Conservation (phyloP, 768 basidiomycete genomes). For the Arthromyces matolae region DNA sequence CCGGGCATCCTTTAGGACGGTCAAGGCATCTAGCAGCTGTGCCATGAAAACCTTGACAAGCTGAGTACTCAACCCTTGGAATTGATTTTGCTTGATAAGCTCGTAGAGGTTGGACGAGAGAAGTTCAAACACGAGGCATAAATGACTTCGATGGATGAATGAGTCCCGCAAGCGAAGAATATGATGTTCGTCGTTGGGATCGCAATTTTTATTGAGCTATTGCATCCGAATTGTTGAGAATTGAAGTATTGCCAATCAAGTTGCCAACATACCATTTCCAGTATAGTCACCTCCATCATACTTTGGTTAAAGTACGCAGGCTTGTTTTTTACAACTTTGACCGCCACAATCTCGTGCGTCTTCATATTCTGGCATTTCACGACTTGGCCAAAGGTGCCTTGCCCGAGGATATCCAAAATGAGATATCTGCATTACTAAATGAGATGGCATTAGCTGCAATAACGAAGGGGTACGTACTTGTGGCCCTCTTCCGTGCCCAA, state of each 20-base stretch:
- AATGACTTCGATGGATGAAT: constrained; percentile 93
- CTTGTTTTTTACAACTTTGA: constrained; percentile 99
- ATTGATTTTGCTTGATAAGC: constrained; percentile 99
- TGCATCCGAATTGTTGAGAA: constrained; percentile 28
- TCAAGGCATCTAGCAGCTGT: constrained; percentile 88
- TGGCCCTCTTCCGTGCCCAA: constrained; percentile 91
- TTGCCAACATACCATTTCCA: constrained; percentile 76
- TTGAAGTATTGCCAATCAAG: neutral
- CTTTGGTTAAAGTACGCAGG: constrained; percentile 99
- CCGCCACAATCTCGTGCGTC: constrained; percentile 97
- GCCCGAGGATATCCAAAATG: constrained; percentile 96
- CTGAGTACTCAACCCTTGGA: constrained; percentile 93
- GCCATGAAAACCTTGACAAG: constrained; percentile 98
- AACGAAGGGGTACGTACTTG: constrained; percentile 56
- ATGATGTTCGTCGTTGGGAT: constrained; percentile 94
- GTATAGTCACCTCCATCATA: constrained; percentile 99
- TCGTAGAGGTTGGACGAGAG: constrained; percentile 98
- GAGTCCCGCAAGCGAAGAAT: constrained; percentile 92
- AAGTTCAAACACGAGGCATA: constrained; percentile 97
- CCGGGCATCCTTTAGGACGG: constrained; percentile 90
- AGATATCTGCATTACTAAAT: constrained; percentile 61
- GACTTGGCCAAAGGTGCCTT: constrained; percentile 98
- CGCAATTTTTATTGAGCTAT: constrained; percentile 93
- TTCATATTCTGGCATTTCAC: constrained; percentile 99
- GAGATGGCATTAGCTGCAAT: constrained; percentile 9